A percentile compares a stretch with the other conserved stretches of the same genome.
Evolutionary conservation across 768 basidiomycete genomes (phyloP).

Genomic region (Termitomyces sp.): DNA sequence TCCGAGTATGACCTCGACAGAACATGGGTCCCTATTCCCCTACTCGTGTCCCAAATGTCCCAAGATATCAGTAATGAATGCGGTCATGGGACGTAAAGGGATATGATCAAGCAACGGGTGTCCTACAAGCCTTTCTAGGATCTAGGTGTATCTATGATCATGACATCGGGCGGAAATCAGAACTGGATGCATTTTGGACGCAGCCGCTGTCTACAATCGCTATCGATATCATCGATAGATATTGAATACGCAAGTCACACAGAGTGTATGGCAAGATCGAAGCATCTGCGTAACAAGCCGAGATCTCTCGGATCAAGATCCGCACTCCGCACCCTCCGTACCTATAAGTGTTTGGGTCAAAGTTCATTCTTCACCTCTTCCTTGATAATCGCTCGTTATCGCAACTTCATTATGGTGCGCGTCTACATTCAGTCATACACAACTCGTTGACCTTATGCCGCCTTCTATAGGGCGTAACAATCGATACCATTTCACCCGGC

Average conservation of each 20-base stretch:
- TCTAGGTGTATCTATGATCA: neutral
- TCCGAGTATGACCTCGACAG: neutral
- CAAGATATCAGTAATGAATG: neutral
- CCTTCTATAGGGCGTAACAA: conserved; percentile 56
- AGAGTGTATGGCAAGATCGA: conserved; percentile 12
- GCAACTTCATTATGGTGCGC: conserved; percentile 27
- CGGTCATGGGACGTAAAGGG: neutral
- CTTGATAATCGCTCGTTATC: conserved; percentile 29
- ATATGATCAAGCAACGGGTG: neutral
- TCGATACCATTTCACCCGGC: conserved; percentile 54
- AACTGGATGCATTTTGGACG: conserved; percentile 4
- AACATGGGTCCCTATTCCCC: neutral
- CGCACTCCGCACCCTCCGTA: conserved; percentile 50
- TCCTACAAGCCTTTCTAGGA: neutral
- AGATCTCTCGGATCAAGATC: conserved; percentile 70
- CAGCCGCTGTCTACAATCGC: conserved; percentile 10
- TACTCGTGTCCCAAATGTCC: neutral
- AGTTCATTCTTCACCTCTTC: conserved; percentile 24
- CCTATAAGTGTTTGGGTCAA: conserved; percentile 38
- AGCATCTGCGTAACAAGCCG: conserved; percentile 16
- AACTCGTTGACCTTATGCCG: conserved; percentile 11
- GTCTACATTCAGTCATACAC: conserved; percentile 16
- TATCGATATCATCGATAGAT: conserved; percentile 16
- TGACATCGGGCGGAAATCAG: neutral
- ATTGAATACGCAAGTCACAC: neutral